Evolutionary conservation across 176 grass and related monocot genomes (phyloP), one percentile per base, ranked within the genome.

Genomic region (Pharus latifolius): DNA sequence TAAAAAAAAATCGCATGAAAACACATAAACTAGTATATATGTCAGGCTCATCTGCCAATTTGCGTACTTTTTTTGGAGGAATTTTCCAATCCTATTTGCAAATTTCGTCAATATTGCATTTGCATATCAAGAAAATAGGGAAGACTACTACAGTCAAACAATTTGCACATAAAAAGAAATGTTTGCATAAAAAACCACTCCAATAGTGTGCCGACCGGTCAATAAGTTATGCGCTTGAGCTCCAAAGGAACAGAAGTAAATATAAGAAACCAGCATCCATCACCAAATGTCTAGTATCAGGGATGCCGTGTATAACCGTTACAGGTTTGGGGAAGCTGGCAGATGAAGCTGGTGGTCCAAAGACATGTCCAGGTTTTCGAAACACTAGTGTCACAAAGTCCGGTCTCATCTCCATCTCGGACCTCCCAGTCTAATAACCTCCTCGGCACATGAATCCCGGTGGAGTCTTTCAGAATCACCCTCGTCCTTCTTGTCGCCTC

Each of bases 361-460:
- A 27, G 31, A 9, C 52, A 49, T 61, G 10, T 7, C 9, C 22
- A 50, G 16, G 15, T 11, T 40, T 20, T 10, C 13, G 6, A 40
- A 24, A 35, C 23, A 3, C 11, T 25, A 32, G 5, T 2, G 20
- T 49, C 27, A 49, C 38, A 58, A 38, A 22, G 26, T 29, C 24
- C 49, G 31, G 5, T n/a, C 75, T 88, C 63, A 94, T 62, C 82
- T 88, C 95, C 95, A 93, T 38, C 80, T 83, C 7, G 63, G 30
- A 30, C 87, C 87, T 24, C 95, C 87, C 60, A 93, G 19, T 41
- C 87, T 85, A 34, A 98, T 98, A 27, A 93, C 89, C 75, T 98
- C 95, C 78, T 98, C 78, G 1, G 84, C 88, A 8, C 90, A 81
- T 40, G 84, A 72, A 78, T 93, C 95, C 33, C 31, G 81, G 23